Base-by-base conservation (phyloP, 306 rosid species). In the Cucurbita moschata region DNA sequence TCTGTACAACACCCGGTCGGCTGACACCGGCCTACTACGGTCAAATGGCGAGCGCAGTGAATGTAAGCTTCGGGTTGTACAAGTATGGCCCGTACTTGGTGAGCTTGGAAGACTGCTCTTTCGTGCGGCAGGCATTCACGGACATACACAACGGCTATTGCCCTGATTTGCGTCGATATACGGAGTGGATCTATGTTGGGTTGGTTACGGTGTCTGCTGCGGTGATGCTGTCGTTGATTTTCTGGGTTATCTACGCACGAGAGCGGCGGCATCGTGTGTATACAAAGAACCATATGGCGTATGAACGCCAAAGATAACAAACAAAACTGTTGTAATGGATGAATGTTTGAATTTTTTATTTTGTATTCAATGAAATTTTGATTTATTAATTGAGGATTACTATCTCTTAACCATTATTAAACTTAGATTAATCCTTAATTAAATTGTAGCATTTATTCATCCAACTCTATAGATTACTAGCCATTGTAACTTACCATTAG, bases 1-100 rank as follows among this genome's bases (percentile, higher is more conserved):
- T 23, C 0, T 87, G 90, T 81, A 78, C 68, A 1, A 82, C 61
- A 5, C 37, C 18, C 8, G 90, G 90, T 15, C 83, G 89, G 50
- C 26, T 85, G 79, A 85, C 77, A 15, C 89, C 87, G 23, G 14
- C 59, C 0, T 64, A 57, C 26, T 87, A 79, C 61, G 16, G 39
- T 8, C 83, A 87, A 64, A 50, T 83, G 58, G 46, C 35, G 68
- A 71, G 66, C 16, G 84, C 84, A 12, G 54, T 76, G 13, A 83
- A 83, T 58, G 16, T 83, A 73, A 84, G 82, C 77, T 61, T 77
- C 21, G 75, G 72, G 7, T 1, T 87, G 37, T 44, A 43, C 30
- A 42, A 18, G 42, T 49, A 83, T 49, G 92, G 79, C 16, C 87
- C 87, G 19, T 55, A 79, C 43, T 44, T 82, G 44, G 77, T 81